Evolutionary conservation across 306 rosid species (phyloP).

Genomic region (Glycine soja): DNA sequence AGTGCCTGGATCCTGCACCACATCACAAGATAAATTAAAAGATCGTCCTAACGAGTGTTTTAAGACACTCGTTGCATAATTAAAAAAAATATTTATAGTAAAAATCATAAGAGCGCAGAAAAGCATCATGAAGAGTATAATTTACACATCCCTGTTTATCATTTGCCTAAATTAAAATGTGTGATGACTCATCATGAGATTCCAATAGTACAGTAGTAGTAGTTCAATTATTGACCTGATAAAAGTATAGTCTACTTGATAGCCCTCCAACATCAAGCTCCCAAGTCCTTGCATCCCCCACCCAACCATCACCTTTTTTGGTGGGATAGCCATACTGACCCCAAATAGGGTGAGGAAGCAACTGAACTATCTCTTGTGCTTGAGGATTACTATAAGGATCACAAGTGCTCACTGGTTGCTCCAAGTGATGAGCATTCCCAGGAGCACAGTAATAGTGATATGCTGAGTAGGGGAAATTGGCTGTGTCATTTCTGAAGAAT

Average conservation of each 20-base stretch:
- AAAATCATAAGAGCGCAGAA: no score
- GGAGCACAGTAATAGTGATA: slow-evolving; percentile 85
- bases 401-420: slow-evolving; percentile 65
- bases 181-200: slow-evolving; percentile 20
- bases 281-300: slow-evolving; percentile 80
- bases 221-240: slow-evolving; percentile 57
- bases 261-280: slow-evolving; percentile 85
- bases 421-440: slow-evolving; percentile 69
- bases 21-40: neutral
- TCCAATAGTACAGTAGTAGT: slow-evolving; percentile 20
- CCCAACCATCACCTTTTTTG: slow-evolving; percentile 77
- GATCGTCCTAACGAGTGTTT: no score
- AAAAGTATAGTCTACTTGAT: slow-evolving; percentile 70
- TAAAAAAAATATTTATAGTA: no score
- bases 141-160: no score
- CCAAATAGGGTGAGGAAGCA: slow-evolving; percentile 85
- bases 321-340: slow-evolving; percentile 76
- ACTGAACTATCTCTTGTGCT: slow-evolving; percentile 84
- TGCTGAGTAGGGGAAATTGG: slow-evolving; percentile 72
- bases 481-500: slow-evolving; percentile 72
- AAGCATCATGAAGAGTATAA: no score
- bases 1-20: slow-evolving; percentile 68
- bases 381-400: slow-evolving; percentile 91
- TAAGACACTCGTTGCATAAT: no score
- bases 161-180: no score